phyloP scores from a whole-genome alignment of 345 rosid genomes.

The Draba incana region DNA sequence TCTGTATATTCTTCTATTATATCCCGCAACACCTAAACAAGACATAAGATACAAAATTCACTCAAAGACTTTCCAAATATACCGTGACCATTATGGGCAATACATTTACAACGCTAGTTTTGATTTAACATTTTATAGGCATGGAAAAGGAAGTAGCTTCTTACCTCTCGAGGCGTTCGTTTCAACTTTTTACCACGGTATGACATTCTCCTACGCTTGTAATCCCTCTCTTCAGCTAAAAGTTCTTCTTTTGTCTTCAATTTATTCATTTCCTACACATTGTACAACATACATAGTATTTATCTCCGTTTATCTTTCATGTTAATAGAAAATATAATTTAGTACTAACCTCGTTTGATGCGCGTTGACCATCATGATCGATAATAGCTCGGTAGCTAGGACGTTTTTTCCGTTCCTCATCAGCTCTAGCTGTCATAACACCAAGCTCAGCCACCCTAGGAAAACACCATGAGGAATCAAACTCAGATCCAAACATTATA shows the following conservation, averaged over 20 bases:
- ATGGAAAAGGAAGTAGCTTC: conserved; percentile 11
- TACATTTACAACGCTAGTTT: conserved; percentile 12
- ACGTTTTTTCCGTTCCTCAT: conserved; percentile 68
- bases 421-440: conserved; percentile 63
- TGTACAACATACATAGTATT: not conserved
- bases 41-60: conserved; percentile 16
- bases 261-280: conserved; percentile 59
- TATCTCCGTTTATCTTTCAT: not conserved
- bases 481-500: conserved; percentile 18
- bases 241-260: conserved; percentile 81
- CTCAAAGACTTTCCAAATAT: not conserved
- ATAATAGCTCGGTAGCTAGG: conserved; percentile 68
- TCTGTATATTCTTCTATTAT: conserved; percentile 84
- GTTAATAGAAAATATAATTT: conserved; percentile 19
- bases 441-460: conserved; percentile 66
- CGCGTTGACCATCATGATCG: conserved; percentile 85
- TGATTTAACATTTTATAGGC: not conserved
- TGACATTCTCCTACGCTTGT: conserved; percentile 92
- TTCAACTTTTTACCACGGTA: conserved; percentile 95
- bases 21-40: conserved; percentile 71
- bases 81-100: not conserved
- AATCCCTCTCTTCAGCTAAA: conserved; percentile 97
- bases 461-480: conserved; percentile 27
- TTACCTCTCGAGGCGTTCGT: conserved; percentile 72
- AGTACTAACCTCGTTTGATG: conserved; percentile 55